These are phyloP conservation scores for Cryphonectria naterciae DNA, from an alignment of 2,329 filamentous ascomycete species.

Conservation along the genomic window DNA sequence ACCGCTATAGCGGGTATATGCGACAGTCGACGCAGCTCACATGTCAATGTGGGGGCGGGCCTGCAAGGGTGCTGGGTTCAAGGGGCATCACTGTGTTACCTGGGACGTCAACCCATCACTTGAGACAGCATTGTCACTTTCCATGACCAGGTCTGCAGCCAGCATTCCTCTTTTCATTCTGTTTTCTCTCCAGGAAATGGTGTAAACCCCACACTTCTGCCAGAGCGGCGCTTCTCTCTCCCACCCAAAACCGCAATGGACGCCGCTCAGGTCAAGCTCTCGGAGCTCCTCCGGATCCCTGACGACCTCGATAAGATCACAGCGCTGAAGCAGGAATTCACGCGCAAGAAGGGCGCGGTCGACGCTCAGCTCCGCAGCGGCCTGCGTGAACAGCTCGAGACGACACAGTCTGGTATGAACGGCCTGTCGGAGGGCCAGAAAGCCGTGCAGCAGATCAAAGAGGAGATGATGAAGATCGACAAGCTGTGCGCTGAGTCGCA, in stretches of 20 bases:
- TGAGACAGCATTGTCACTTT: not conserved
- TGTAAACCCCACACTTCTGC: conserved; percentile 22
- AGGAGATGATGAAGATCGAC: conserved; percentile 99
- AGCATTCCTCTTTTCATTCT: not conserved
- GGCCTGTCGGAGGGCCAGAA: conserved; percentile 89
- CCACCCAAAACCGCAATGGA: conserved; percentile 53
- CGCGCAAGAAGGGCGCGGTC: conserved; percentile 88
- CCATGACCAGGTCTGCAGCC: conserved; percentile 3
- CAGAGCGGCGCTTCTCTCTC: conserved; percentile 15
- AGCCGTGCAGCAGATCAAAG: conserved; percentile 89
- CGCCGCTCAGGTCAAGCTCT: conserved; percentile 76
- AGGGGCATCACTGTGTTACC: conserved; percentile 5
- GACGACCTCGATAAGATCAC: conserved; percentile 97
- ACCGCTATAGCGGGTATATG: not conserved
- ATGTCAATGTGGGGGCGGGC: conserved; percentile 24
- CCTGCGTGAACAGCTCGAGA: conserved; percentile 88
- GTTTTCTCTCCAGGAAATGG: conserved; percentile 18
- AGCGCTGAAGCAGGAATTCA: conserved; percentile 87
- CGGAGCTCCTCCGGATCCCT: conserved; percentile 90
- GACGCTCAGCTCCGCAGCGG: conserved; percentile 89
- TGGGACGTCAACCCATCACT: conserved; percentile 19
- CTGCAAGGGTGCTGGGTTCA: conserved; percentile 9
- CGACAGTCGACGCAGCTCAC: not conserved
- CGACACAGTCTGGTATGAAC: conserved; percentile 90
- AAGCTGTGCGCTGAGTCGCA: conserved; percentile 96